Percentiles rank a stretch among this genome's conserved stretches.
Evolutionary conservation across 306 rosid genomes (phyloP).

Genomic region (Cicer judaicum): DNA sequence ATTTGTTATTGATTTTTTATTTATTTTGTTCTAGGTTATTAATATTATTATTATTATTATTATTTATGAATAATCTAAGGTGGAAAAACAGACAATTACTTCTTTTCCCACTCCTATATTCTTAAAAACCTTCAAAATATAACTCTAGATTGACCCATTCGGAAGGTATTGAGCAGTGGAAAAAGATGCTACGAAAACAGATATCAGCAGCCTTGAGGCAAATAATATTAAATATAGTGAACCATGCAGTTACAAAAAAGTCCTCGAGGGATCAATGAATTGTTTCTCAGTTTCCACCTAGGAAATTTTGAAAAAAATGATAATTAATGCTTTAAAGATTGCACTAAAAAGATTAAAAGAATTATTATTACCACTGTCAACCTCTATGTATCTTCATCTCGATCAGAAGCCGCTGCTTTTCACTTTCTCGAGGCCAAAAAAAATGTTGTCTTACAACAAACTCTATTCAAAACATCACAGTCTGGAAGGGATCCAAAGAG

Average conservation of each 20-base stretch:
- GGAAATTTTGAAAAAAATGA: neutral
- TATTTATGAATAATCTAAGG: too few species aligned
- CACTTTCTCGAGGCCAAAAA: neutral
- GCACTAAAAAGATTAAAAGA: slow-evolving; percentile 18
- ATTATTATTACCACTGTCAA: neutral
- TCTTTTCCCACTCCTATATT: too few species aligned
- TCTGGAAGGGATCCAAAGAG: slow-evolving; percentile 6
- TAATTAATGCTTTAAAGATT: neutral
- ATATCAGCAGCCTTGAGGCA: neutral
- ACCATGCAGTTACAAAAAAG: slow-evolving; percentile 11
- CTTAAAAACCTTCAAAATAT: too few species aligned
- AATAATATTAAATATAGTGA: slow-evolving; percentile 11
- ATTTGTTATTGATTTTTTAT: too few species aligned
- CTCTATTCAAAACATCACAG: neutral
- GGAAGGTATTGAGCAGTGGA: too few species aligned
- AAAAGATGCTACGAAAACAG: neutral
- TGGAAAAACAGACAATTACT: too few species aligned
- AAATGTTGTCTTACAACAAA: neutral
- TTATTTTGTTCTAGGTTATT: too few species aligned
- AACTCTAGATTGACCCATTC: too few species aligned
- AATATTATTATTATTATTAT: too few species aligned
- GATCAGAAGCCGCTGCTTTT: neutral
- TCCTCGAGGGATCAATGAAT: neutral
- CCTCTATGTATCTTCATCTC: neutral
- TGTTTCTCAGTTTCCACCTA: slow-evolving; percentile 31